Conservation (phyloP, 345 rosid species). For the Passiflora organensis region DNA sequence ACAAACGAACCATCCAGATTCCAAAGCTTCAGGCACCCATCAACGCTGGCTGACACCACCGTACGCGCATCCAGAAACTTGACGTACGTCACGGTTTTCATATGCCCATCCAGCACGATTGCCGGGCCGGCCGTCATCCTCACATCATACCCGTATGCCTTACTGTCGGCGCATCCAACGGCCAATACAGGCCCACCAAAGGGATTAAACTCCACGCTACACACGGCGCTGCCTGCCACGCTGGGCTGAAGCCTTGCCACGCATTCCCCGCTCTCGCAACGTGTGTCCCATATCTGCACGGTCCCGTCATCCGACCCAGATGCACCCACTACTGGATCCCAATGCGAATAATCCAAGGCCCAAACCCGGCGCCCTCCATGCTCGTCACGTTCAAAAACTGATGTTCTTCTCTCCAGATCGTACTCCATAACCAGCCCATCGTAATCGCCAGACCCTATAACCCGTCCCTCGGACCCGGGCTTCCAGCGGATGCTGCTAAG, state of each 20-base stretch:
- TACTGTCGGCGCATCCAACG: conserved; percentile 71
- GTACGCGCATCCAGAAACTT: conserved; percentile 37
- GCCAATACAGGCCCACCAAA: conserved; percentile 45
- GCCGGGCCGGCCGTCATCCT: conserved; percentile 46
- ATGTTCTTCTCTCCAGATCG: conserved; percentile 51
- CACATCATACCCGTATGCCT: conserved; percentile 62
- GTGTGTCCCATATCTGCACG: conserved; percentile 82
- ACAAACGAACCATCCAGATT: conserved; percentile 15
- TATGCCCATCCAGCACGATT: conserved; percentile 47
- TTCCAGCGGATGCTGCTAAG: conserved; percentile 76
- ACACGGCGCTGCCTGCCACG: conserved; percentile 38
- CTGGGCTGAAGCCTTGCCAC: conserved; percentile 51
- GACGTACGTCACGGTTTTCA: conserved; percentile 66
- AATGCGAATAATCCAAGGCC: conserved; percentile 73
- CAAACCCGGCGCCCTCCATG: conserved; percentile 88
- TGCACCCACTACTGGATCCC: conserved; percentile 53
- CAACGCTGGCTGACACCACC: conserved; percentile 54
- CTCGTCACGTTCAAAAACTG: conserved; percentile 83
- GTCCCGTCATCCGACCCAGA: conserved; percentile 92
- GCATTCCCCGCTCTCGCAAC: conserved; percentile 41
- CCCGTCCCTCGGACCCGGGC: conserved; percentile 47
- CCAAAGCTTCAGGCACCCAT: conserved; percentile 79
- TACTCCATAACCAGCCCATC: conserved; percentile 90
- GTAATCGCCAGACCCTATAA: conserved; percentile 81
- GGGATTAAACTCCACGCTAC: conserved; percentile 79